phyloP scores from a whole-genome alignment of 202 grass and related monocot species.

The Zoysia matrella region DNA sequence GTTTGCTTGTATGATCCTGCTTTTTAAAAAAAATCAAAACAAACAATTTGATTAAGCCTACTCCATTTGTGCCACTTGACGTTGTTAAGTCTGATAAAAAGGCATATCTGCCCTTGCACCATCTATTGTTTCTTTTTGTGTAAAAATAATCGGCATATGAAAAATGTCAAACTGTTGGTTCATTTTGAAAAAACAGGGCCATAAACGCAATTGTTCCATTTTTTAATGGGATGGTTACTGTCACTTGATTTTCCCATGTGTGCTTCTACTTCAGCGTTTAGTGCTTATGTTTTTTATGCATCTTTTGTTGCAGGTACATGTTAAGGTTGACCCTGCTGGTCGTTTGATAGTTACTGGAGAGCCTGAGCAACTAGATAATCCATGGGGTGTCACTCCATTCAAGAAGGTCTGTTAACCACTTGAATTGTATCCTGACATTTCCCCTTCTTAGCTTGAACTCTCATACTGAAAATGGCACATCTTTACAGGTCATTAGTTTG shows the following conservation, averaged over 20 bases:
- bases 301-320: conserved; percentile 74
- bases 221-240: conserved; percentile 17
- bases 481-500: conserved; percentile 86
- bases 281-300: conserved; percentile 16
- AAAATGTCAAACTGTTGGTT: too few relatives aligned
- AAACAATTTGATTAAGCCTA: too few relatives aligned
- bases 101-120: too few relatives aligned
- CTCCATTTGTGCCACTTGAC: too few relatives aligned
- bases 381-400: conserved; percentile 96
- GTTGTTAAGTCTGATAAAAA: too few relatives aligned
- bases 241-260: neutral
- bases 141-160: too few relatives aligned
- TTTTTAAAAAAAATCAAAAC: too few relatives aligned
- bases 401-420: conserved; percentile 71
- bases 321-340: conserved; percentile 90
- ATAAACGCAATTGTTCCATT: too few relatives aligned
- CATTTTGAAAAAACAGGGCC: too few relatives aligned
- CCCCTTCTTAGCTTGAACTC: neutral
- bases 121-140: too few relatives aligned
- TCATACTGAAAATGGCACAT: conserved; percentile 22
- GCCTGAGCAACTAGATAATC: conserved; percentile 90
- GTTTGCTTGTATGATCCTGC: too few relatives aligned
- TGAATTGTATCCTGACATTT: conserved; percentile 21
- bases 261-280: conserved; percentile 13
- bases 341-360: conserved; percentile 89